Evolutionary conservation across 2,329 filamentous ascomycete genomes (phyloP).

Genomic region (Epichloe sibirici): DNA sequence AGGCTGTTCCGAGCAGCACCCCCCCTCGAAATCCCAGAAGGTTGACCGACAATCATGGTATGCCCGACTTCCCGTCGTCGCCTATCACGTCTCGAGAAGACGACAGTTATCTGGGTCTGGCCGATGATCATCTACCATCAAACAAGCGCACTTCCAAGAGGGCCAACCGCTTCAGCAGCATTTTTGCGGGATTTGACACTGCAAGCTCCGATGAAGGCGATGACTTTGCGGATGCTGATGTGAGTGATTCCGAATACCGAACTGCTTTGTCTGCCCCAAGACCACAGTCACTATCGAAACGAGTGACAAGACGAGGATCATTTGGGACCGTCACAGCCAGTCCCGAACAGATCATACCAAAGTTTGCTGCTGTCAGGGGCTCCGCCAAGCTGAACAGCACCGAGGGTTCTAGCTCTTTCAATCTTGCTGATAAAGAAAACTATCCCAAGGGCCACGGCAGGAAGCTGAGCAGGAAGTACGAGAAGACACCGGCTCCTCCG

Average conservation of each 20-base stretch:
- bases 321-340: conserved; percentile 26
- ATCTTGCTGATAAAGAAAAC: conserved; percentile 21
- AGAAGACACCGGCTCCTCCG: conserved; percentile 24
- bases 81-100: conserved; percentile 25
- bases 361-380: conserved; percentile 12
- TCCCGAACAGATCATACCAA: conserved; percentile 28
- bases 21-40: conserved; percentile 52
- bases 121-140: conserved; percentile 65
- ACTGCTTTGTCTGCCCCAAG: conserved; percentile 54
- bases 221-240: conserved; percentile 47
- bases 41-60: conserved; percentile 33
- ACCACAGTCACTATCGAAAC: conserved; percentile 29
- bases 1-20: conserved; percentile 38
- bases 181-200: conserved; percentile 77
- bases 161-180: conserved; percentile 63
- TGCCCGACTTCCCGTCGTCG: conserved; percentile 38
- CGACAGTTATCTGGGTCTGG: conserved; percentile 65
- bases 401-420: conserved; percentile 35
- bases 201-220: conserved; percentile 55
- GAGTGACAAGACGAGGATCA: conserved; percentile 30
- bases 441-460: conserved; percentile 10
- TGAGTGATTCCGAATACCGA: conserved; percentile 55
- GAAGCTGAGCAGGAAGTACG: conserved; percentile 23
- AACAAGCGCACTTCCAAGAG: conserved; percentile 43
- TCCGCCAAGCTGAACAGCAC: conserved; percentile 24